Conservation (phyloP, 768 basidiomycete genomes). For the Termitomyces sp. region DNA sequence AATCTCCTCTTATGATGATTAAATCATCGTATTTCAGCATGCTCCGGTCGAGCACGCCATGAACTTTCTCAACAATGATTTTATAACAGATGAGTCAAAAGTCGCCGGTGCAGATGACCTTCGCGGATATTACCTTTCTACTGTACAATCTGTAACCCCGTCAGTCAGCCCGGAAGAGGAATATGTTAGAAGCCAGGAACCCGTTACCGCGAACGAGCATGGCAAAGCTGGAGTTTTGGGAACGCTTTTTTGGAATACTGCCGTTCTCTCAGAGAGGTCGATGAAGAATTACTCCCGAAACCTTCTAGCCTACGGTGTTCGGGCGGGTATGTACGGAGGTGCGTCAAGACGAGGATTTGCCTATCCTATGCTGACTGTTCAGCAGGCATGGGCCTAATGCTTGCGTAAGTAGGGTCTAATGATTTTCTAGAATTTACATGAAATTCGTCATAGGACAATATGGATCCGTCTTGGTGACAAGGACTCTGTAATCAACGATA, state of each 20-base stretch:
- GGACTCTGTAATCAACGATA: constrained; percentile 39
- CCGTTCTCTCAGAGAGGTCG: constrained; percentile 41
- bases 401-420: constrained; percentile 24
- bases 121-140: constrained; percentile 28
- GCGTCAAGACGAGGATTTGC: constrained; percentile 5
- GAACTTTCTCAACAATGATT: constrained; percentile 49
- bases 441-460: constrained; percentile 37
- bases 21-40: constrained; percentile 27
- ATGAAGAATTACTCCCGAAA: constrained; percentile 47
- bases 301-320: constrained; percentile 51
- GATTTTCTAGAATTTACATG: background rate
- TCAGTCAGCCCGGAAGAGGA: background rate
- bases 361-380: background rate
- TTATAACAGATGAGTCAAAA: constrained; percentile 18
- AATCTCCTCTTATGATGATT: background rate
- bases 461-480: constrained; percentile 40
- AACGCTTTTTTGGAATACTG: constrained; percentile 34
- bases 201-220: constrained; percentile 2
- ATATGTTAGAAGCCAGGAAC: background rate
- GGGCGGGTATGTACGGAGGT: constrained; percentile 50
- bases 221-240: constrained; percentile 23
- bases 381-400: constrained; percentile 37
- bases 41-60: constrained; percentile 59
- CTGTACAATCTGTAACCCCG: background rate
- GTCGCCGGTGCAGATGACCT: constrained; percentile 20